phyloP scores from a whole-genome alignment of 2,329 filamentous ascomycete species.

The Beauveria sp. region DNA sequence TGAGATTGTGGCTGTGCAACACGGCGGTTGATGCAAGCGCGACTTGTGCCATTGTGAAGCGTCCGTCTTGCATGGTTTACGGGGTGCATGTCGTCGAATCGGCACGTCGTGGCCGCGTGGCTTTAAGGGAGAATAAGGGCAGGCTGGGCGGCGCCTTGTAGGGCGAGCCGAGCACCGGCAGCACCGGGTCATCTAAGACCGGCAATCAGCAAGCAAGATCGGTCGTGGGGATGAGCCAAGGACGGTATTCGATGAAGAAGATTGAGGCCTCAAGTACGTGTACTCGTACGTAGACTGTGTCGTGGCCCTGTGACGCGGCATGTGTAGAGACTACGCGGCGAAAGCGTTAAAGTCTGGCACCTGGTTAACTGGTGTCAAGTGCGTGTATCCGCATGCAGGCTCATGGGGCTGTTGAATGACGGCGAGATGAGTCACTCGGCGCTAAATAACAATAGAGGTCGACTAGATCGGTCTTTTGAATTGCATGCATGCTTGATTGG shows the following conservation, averaged over 20 bases:
- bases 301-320: slow-evolving; percentile 11
- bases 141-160: slow-evolving; percentile 1
- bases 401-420: no score
- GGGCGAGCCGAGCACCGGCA: background rate
- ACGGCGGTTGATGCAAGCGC: background rate
- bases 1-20: slow-evolving; percentile 2
- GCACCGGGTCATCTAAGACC: background rate
- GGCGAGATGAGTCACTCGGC: no score
- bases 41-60: no score
- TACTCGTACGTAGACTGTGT: slow-evolving; percentile 4
- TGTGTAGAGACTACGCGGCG: background rate
- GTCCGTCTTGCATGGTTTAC: no score
- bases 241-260: background rate
- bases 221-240: background rate
- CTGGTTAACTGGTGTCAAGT: background rate
- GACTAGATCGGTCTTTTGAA: no score
- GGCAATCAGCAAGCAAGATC: slow-evolving; percentile 4
- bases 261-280: background rate
- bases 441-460: no score
- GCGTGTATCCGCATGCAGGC: no score
- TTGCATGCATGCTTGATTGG: no score
- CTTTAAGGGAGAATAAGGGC: background rate
- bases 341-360: no score
- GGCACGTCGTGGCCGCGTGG: slow-evolving; percentile 3
- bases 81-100: no score